These are phyloP conservation scores for Rhizopogon hawkerae DNA, from an alignment of 1,284 basidiomycete species.

Conservation along the genomic window DNA sequence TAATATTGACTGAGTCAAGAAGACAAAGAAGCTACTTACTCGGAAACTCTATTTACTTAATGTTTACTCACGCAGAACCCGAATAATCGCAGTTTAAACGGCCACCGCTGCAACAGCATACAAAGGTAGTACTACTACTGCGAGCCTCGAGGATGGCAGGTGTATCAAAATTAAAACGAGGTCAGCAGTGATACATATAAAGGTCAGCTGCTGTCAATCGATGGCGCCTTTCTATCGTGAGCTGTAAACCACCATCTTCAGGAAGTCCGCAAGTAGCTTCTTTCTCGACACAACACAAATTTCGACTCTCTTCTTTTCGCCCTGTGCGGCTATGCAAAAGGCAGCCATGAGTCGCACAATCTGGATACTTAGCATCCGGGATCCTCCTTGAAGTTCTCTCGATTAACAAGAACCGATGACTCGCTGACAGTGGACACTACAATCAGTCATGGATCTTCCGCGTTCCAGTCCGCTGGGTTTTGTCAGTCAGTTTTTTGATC, in stretches of 20 bases:
- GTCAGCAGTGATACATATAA: not conserved
- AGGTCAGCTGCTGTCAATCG: not conserved
- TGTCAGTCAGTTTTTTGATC: not conserved
- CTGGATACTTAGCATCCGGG: not conserved
- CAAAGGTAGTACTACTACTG: not conserved
- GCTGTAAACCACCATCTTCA: not conserved
- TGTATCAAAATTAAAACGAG: not conserved
- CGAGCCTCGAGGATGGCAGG: conserved; percentile 1
- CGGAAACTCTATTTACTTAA: not conserved
- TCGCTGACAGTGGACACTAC: not conserved
- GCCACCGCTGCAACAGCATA: not conserved
- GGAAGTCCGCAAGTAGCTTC: not conserved
- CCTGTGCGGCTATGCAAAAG: not conserved
- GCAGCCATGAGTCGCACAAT: not conserved
- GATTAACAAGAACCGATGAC: not conserved
- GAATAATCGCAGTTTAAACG: not conserved
- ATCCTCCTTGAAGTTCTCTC: not conserved
- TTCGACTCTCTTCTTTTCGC: not conserved
- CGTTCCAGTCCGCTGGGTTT: not conserved
- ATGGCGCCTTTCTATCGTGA: not conserved
- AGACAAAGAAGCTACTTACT: not conserved
- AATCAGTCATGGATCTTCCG: not conserved
- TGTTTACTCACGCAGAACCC: not conserved
- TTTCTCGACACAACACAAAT: not conserved
- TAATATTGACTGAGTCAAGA: not conserved